Evolutionary conservation across 129 eudicot genomes (phyloP).

Genomic region (Deinandra increscens): DNA sequence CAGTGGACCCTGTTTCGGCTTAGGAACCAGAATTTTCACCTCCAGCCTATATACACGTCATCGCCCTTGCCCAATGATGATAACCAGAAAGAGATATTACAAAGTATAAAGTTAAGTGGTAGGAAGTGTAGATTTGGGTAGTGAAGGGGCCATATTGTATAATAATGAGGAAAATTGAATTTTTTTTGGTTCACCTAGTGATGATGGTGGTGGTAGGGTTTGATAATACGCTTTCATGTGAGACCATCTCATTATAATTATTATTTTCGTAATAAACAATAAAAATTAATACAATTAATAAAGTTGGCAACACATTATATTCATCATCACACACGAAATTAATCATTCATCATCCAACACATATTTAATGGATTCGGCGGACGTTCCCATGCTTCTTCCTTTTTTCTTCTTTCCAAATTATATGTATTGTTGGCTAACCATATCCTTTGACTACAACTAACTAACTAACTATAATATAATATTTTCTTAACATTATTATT

Average conservation of each 20-base stretch:
- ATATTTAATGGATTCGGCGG: constrained; percentile 34
- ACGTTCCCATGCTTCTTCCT: constrained; percentile 22
- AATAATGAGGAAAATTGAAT: not conserved
- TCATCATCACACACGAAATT: constrained; percentile 36
- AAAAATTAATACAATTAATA: not conserved
- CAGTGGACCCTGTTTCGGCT: too few species aligned
- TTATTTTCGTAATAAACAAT: constrained; percentile 10
- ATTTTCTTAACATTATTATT: too few species aligned
- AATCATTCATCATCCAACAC: constrained; percentile 36
- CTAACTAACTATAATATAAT: too few species aligned
- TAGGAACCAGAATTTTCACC: too few species aligned
- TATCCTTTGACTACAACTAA: not conserved
- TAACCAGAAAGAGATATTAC: not conserved
- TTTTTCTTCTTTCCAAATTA: not conserved
- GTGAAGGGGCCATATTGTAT: constrained; percentile 16
- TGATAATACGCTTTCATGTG: constrained; percentile 39
- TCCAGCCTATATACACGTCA: not conserved
- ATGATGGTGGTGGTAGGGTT: constrained; percentile 36
- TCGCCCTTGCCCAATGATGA: not conserved
- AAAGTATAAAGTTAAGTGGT: constrained; percentile 16
- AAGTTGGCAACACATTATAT: constrained; percentile 21
- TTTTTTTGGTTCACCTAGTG: constrained; percentile 24
- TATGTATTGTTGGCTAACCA: not conserved
- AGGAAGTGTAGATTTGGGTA: constrained; percentile 22
- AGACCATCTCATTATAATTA: constrained; percentile 34